Evolutionary conservation across 257 asterid species (phyloP).

Genomic region (Plantago ovata): DNA sequence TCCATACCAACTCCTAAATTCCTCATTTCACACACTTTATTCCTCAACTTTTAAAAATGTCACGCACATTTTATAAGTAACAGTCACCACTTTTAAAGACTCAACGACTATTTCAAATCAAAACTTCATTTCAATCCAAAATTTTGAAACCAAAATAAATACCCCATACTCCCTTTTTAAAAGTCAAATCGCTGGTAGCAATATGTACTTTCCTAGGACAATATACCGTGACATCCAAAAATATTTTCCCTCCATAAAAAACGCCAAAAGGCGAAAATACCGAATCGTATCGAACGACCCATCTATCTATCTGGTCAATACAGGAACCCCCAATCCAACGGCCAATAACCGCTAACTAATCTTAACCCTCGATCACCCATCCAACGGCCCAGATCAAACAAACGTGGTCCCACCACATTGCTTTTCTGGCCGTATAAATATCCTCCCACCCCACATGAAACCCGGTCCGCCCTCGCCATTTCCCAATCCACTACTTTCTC

Average conservation of each 20-base stretch:
- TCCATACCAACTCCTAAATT: too few relatives aligned
- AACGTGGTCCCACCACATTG: conserved; percentile 32
- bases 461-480: conserved; percentile 42
- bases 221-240: too few relatives aligned
- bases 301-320: conserved; percentile 22
- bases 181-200: too few relatives aligned
- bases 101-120: too few relatives aligned
- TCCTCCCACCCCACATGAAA: conserved; percentile 20
- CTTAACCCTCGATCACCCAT: conserved; percentile 23
- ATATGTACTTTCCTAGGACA: too few relatives aligned
- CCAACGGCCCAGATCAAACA: conserved; percentile 36
- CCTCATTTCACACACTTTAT: too few relatives aligned
- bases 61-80: too few relatives aligned
- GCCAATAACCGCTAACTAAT: neutral
- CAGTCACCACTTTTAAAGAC: too few relatives aligned
- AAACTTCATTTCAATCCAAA: too few relatives aligned
- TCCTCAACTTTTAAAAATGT: too few relatives aligned
- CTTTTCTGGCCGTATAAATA: conserved; percentile 35
- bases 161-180: too few relatives aligned
- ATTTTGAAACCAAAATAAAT: too few relatives aligned
- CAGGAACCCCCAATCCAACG: conserved; percentile 46
- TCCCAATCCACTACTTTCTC: conserved; percentile 24
- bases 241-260: neutral
- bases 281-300: conserved; percentile 49
- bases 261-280: conserved; percentile 14